Evolutionary conservation across 768 basidiomycete species (phyloP).

Genomic region (Tylopilus felleus): DNA sequence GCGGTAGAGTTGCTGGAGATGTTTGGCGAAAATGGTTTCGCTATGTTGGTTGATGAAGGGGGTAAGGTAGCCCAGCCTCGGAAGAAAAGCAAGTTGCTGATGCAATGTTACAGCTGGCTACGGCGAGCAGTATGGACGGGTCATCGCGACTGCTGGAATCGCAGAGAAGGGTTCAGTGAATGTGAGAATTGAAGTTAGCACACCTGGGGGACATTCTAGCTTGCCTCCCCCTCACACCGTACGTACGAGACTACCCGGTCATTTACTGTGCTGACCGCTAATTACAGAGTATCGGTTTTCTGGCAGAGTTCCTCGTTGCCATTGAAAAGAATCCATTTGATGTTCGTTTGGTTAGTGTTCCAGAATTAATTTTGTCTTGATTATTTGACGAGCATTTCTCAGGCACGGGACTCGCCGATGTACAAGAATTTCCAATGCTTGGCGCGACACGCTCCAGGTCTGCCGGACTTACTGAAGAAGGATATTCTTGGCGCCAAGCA

Average conservation of each 20-base stretch:
- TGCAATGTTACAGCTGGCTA: constrained; percentile 43
- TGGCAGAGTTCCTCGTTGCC: constrained; percentile 64
- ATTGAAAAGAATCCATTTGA: constrained; percentile 65
- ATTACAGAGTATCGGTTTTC: constrained; percentile 77
- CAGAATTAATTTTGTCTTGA: neutral
- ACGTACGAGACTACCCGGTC: constrained; percentile 12
- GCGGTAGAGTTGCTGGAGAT: constrained; percentile 46
- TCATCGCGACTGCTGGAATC: constrained; percentile 60
- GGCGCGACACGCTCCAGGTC: constrained; percentile 54
- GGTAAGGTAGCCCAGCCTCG: constrained; percentile 37
- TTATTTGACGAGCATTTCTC: neutral
- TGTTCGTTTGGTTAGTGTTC: constrained; percentile 44
- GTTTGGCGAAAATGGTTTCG: constrained; percentile 71
- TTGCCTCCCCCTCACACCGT: constrained; percentile 81
- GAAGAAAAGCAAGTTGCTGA: neutral
- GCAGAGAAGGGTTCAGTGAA: constrained; percentile 74
- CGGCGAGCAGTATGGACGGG: constrained; percentile 45
- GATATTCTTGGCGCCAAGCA: constrained; percentile 45
- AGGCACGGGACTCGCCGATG: constrained; percentile 56
- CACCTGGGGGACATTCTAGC: constrained; percentile 83
- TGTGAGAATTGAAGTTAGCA: constrained; percentile 58
- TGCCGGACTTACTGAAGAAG: constrained; percentile 47
- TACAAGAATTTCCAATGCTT: constrained; percentile 64
- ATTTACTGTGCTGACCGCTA: constrained; percentile 7
- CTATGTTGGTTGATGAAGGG: constrained; percentile 87